Evolutionary conservation across 2,329 filamentous ascomycete genomes (phyloP).

Genomic region (Karstenula rhodostoma): DNA sequence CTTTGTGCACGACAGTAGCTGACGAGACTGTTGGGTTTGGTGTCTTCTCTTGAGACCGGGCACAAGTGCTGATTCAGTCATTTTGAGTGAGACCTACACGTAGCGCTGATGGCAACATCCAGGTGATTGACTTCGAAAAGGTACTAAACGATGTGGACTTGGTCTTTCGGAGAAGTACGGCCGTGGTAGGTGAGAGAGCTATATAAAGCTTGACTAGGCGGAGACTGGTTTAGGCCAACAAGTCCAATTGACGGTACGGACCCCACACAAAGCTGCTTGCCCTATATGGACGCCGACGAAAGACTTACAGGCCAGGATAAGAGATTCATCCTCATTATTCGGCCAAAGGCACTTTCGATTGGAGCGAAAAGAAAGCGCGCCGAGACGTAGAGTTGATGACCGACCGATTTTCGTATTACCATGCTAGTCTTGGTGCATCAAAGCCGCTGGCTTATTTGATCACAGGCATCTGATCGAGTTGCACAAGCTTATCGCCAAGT

Average conservation of each 20-base stretch:
- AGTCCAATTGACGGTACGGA: constrained; percentile 11
- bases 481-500: constrained; percentile 49
- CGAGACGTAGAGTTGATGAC: constrained; percentile 27
- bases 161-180: constrained; percentile 28
- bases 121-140: constrained; percentile 13
- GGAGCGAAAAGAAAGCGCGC: constrained; percentile 26
- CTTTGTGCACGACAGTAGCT: constrained; percentile 58
- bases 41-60: constrained; percentile 42
- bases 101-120: constrained; percentile 32
- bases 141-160: constrained; percentile 18
- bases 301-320: constrained; percentile 22
- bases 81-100: constrained; percentile 23
- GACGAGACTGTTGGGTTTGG: constrained; percentile 52
- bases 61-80: constrained; percentile 38
- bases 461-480: constrained; percentile 33
- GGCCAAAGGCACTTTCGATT: constrained; percentile 21
- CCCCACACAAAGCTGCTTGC: constrained; percentile 10
- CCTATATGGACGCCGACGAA: constrained; percentile 8
- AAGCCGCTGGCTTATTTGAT: constrained; percentile 32
- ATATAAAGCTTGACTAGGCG: constrained; percentile 21
- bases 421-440: constrained; percentile 39
- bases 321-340: constrained; percentile 35
- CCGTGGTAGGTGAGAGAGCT: constrained; percentile 18
- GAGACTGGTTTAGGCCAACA: constrained; percentile 2
- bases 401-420: constrained; percentile 32